Evolutionary conservation across 768 basidiomycete genomes (phyloP).

Genomic region (Russula sp.): DNA sequence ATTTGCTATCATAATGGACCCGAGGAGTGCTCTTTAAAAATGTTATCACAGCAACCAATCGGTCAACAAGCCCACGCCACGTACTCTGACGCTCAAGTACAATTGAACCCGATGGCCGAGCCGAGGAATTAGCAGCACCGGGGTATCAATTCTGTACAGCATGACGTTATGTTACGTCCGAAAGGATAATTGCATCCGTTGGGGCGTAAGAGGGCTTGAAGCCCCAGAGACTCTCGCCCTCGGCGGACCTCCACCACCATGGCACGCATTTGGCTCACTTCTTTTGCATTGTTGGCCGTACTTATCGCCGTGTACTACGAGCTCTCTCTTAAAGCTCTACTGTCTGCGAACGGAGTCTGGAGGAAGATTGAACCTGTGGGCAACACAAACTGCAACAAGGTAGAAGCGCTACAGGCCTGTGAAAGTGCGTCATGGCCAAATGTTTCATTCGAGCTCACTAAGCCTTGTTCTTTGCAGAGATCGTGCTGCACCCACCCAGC

Average conservation of each 20-base stretch:
- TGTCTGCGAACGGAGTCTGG: constrained; percentile 37
- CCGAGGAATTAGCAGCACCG: no score
- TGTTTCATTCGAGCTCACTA: neutral
- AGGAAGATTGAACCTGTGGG: constrained; percentile 40
- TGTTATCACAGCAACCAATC: neutral
- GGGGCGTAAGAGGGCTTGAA: no score
- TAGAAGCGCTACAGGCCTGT: constrained; percentile 55
- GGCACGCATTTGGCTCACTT: neutral
- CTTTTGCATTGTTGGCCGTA: constrained; percentile 31
- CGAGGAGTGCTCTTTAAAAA: neutral
- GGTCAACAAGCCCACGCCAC: neutral
- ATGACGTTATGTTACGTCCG: no score
- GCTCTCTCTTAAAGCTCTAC: constrained; percentile 39
- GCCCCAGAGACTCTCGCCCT: neutral
- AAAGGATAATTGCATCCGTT: no score
- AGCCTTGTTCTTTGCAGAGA: constrained; percentile 32
- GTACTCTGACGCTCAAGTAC: no score
- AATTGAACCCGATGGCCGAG: no score
- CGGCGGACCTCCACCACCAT: neutral
- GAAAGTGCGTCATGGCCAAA: constrained; percentile 44
- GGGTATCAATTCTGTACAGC: no score
- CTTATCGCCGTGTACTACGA: constrained; percentile 40
- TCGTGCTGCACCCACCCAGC: constrained; percentile 48
- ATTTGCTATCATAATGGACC: neutral
- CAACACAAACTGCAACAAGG: constrained; percentile 40